Percentiles rank a stretch among this genome's conserved stretches.
phyloP scores from a whole-genome alignment of 805 yeast genomes.

The Lipomyces yamadae region DNA sequence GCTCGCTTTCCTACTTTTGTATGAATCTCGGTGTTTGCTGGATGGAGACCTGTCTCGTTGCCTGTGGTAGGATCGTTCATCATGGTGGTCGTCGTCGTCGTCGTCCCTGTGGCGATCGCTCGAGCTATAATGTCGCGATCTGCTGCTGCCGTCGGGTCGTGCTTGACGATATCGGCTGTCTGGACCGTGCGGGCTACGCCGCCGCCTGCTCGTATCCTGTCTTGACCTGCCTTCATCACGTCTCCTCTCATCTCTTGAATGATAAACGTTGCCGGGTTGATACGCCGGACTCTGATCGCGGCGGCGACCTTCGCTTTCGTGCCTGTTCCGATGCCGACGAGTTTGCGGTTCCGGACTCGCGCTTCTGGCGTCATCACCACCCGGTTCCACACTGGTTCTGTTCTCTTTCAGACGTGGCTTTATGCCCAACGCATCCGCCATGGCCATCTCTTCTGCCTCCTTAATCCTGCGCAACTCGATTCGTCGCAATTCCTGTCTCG shows the following conservation, averaged over 20 bases:
- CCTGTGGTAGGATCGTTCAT: background rate
- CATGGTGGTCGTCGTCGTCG: background rate
- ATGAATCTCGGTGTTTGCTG: background rate
- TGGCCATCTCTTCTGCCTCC: slow-evolving; percentile 35
- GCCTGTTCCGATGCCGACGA: slow-evolving; percentile 9
- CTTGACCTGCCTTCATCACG: background rate
- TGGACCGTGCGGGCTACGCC: slow-evolving; percentile 5
- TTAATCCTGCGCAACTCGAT: slow-evolving; percentile 25
- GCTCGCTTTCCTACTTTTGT: background rate
- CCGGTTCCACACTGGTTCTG: background rate
- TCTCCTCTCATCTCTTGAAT: background rate
- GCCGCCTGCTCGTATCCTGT: background rate
- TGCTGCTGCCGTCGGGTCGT: background rate
- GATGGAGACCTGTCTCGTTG: background rate
- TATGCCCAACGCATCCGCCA: slow-evolving; percentile 36
- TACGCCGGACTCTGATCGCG: background rate
- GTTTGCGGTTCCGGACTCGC: slow-evolving; percentile 9
- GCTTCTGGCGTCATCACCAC: slow-evolving; percentile 1
- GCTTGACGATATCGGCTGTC: background rate
- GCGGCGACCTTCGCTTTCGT: slow-evolving; percentile 2
- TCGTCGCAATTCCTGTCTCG: slow-evolving; percentile 15
- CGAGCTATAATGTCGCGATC: slow-evolving; percentile 6
- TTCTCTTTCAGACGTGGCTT: slow-evolving; percentile 8
- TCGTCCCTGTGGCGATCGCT: slow-evolving; percentile 5
- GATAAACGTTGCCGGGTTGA: background rate